Evolutionary conservation across 2,329 filamentous ascomycete species (phyloP).

Genomic region (Neopestalotiopsis sp.): DNA sequence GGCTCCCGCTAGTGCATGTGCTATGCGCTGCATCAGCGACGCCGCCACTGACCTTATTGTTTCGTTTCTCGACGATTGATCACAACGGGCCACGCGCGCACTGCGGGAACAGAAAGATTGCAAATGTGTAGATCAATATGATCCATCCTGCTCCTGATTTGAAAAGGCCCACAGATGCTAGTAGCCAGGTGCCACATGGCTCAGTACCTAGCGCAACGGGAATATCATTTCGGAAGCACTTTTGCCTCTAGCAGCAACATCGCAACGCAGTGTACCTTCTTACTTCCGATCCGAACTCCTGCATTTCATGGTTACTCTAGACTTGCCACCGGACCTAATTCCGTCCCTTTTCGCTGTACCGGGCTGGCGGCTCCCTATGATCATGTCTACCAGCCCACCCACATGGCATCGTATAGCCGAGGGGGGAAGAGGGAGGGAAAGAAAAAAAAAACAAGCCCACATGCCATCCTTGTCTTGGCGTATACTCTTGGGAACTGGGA

Average conservation of each 20-base stretch:
- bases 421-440: neutral
- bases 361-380: neutral
- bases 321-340: neutral
- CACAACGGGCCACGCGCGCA: neutral
- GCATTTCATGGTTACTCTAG: neutral
- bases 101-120: neutral
- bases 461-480: constrained; percentile 11
- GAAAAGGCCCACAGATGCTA: neutral
- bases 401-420: neutral
- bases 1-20: constrained; percentile 11
- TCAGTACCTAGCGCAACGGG: neutral
- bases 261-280: neutral
- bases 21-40: neutral
- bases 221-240: neutral
- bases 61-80: neutral
- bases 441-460: constrained; percentile 9
- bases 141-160: neutral
- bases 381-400: neutral
- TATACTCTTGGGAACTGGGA: constrained; percentile 9
- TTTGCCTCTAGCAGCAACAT: neutral
- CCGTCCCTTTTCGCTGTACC: neutral
- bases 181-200: neutral
- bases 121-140: neutral
- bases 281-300: neutral
- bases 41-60: neutral